phyloP scores from a whole-genome alignment of 2,329 filamentous ascomycete genomes.

The Penicillium sp. region DNA sequence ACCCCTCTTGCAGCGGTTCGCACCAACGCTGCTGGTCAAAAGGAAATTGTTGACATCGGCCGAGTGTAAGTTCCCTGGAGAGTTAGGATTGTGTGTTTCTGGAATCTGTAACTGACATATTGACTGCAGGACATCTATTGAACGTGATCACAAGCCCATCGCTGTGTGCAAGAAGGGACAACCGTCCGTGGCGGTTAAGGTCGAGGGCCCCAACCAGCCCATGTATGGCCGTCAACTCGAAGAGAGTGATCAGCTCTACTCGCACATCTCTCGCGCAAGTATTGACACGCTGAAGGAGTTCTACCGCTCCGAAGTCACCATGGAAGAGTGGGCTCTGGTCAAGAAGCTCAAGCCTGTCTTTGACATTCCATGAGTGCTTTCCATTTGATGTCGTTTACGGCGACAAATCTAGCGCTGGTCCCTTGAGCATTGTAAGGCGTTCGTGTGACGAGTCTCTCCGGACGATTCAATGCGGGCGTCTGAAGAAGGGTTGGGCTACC shows the following conservation, averaged over 20 bases:
- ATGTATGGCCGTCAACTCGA: constrained; percentile 92
- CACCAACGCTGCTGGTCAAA: constrained; percentile 68
- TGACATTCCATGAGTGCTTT: constrained; percentile 62
- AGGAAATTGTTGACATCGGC: constrained; percentile 78
- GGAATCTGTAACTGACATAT: constrained; percentile 9
- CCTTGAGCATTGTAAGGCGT: neutral
- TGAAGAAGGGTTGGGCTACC: neutral
- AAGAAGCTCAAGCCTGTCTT: constrained; percentile 94
- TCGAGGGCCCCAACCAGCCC: constrained; percentile 88
- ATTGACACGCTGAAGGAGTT: constrained; percentile 97
- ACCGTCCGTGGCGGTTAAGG: constrained; percentile 96
- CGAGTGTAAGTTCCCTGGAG: constrained; percentile 69
- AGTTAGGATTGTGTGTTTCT: neutral
- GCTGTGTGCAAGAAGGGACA: constrained; percentile 89
- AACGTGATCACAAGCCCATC: constrained; percentile 95
- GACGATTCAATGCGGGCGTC: constrained; percentile 4
- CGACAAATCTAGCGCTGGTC: neutral
- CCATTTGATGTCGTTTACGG: too few species aligned
- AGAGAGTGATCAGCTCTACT: constrained; percentile 83
- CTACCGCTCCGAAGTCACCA: constrained; percentile 78
- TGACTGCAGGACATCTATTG: constrained; percentile 71
- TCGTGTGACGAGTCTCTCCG: neutral
- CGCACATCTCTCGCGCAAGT: constrained; percentile 73
- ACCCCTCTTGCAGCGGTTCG: constrained; percentile 87
- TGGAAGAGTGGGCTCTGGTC: constrained; percentile 91